Conservation (phyloP, 2,329 filamentous ascomycete species). For the Xylariaceae sp. region DNA sequence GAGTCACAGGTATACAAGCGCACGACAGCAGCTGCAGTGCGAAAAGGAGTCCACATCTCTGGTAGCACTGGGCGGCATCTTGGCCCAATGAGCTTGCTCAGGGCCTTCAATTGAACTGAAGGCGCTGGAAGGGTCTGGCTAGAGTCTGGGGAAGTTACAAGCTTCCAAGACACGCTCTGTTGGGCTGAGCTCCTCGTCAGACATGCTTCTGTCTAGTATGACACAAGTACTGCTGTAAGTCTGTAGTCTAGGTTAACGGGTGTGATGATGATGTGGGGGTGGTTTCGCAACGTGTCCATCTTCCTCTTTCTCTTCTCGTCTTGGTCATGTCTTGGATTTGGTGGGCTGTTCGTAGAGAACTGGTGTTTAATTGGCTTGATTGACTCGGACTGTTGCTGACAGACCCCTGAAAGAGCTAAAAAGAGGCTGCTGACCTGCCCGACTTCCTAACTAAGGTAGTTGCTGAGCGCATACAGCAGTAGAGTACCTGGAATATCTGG, state of each 20-base stretch:
- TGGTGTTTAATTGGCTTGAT: neutral
- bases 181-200: constrained; percentile 4
- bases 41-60: constrained; percentile 35
- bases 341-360: neutral
- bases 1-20: constrained; percentile 5
- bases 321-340: neutral
- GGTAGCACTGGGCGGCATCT: constrained; percentile 18
- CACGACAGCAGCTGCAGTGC: constrained; percentile 29
- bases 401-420: constrained; percentile 2
- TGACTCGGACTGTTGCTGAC: neutral
- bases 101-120: constrained; percentile 33
- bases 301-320: constrained; percentile 15
- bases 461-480: constrained; percentile 6
- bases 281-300: constrained; percentile 26
- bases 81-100: constrained; percentile 24
- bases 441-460: neutral
- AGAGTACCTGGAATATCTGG: neutral
- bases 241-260: too few species aligned
- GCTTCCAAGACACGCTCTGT: too few species aligned
- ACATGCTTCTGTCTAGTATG: too few species aligned
- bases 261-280: constrained; percentile 12
- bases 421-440: constrained; percentile 5
- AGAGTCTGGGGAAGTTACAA: too few species aligned
- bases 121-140: constrained; percentile 33
- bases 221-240: too few species aligned